Base-by-base conservation (phyloP, 352 stramenopile species). In the Globisporangium abappressorium region DNA sequence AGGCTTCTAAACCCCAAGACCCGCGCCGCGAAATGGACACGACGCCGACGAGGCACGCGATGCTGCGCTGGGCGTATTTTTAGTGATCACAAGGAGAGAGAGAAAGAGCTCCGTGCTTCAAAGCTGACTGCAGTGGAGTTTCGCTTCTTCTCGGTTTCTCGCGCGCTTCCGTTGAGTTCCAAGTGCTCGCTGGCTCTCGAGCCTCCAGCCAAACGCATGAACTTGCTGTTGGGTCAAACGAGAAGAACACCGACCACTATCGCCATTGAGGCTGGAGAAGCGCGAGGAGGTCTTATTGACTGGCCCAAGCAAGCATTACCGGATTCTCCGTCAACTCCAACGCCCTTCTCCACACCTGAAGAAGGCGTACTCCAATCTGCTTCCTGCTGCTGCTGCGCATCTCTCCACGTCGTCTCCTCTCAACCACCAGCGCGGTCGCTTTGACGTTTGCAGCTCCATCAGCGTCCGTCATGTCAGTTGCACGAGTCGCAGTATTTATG, bases 361-460 rank as follows among this genome's bases (percentile, higher is more conserved):
- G 51, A 62, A 68, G 53, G 36, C 62, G 62, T 68, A 68, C 62
- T 38, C 20, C 20, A 14, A 9, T 24, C 54, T 9, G 18, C 43
- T 49, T 49, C 6, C 15, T 49, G 43, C 15, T 11, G 14, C 41
- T 41, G 36, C 14, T 49, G 30, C 30, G 30, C 30, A 20, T 49
- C 3, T 22, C 18, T 49, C 43, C 8, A n/a, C 5, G 14, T 47
- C 41, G 7, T 20, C 22, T 33, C 11, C 24, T 33, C 12, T 33
- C n/a, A 6, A 33, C 11, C n/a, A 14, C 6, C 38, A 18, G 5
- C 24, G 24, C 24, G 24, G 24, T 26, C 24, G 24, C 24, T n/a
- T 22, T 20, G 4, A 49, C 4, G 15, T 20, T 46, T 15, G 38
- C 12, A 11, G 38, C 38, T 20, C 14, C 14, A 15, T 18, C 38